Conservation (phyloP, 139 green algal genomes). For the Closterium sp. region DNA sequence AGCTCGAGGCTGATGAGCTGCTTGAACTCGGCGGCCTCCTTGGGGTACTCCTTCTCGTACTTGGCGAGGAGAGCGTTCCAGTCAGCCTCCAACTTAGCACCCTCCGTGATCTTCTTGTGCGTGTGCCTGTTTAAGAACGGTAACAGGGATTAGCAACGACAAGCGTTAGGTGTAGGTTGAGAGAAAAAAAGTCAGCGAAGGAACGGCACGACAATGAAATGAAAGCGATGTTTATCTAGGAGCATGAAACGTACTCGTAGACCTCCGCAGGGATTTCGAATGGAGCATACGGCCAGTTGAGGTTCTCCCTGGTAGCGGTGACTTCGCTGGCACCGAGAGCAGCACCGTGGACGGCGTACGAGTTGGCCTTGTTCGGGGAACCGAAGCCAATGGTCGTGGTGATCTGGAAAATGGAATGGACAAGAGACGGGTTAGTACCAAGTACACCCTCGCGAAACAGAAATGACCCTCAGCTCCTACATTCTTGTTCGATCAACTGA, state of each 20-base stretch:
- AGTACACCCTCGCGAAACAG: not conserved
- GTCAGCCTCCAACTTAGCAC: slow-evolving; percentile 66
- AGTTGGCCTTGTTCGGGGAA: slow-evolving; percentile 98
- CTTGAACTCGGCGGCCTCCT: slow-evolving; percentile 81
- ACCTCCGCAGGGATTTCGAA: slow-evolving; percentile 92
- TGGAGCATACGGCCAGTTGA: slow-evolving; percentile 86
- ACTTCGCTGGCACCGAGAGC: slow-evolving; percentile 94
- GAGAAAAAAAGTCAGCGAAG: not conserved
- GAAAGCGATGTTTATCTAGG: too few relatives aligned
- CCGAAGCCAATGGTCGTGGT: slow-evolving; percentile 98
- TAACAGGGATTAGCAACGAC: not conserved
- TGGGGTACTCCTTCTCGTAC: slow-evolving; percentile 77
- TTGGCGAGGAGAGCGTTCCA: slow-evolving; percentile 70
- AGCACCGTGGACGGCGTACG: slow-evolving; percentile 94
- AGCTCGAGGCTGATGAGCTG: slow-evolving; percentile 78
- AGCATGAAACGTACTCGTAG: slow-evolving; percentile 3
- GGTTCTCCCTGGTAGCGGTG: slow-evolving; percentile 85
- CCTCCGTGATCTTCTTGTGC: slow-evolving; percentile 52
- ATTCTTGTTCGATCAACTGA: not conserved
- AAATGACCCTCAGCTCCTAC: not conserved
- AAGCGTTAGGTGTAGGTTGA: too few relatives aligned
- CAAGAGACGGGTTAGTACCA: not conserved
- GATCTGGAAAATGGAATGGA: slow-evolving; percentile 16
- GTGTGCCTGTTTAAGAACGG: slow-evolving; percentile 22
- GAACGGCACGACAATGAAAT: too few relatives aligned